phyloP scores from a whole-genome alignment of 2,329 filamentous ascomycete genomes.

The Colletotrichum trifolii region DNA sequence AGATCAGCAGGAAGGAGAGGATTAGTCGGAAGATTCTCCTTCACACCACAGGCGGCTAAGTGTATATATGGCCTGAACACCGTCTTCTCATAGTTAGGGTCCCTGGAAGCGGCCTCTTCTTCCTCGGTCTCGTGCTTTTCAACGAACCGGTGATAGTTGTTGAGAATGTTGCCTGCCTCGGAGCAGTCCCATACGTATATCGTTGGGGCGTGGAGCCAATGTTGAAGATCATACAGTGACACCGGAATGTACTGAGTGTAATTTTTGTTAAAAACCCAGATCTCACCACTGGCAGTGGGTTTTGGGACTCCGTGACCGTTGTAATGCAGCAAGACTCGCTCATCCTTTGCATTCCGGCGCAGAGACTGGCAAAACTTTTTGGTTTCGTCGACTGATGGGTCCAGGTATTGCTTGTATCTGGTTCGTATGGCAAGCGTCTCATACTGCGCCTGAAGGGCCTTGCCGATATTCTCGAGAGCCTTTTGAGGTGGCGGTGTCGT shows the following conservation, averaged over 20 bases:
- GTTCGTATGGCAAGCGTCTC: conserved; percentile 94
- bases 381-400: conserved; percentile 96
- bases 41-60: conserved; percentile 88
- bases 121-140: conserved; percentile 96
- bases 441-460: conserved; percentile 95
- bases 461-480: conserved; percentile 92
- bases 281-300: conserved; percentile 93
- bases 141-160: conserved; percentile 93
- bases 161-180: conserved; percentile 93
- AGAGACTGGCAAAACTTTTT: conserved; percentile 95
- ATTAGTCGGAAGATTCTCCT: conserved; percentile 94
- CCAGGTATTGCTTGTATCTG: conserved; percentile 96
- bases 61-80: conserved; percentile 80
- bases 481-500: conserved; percentile 83
- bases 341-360: conserved; percentile 92
- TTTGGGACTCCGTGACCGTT: conserved; percentile 98
- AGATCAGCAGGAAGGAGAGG: conserved; percentile 92
- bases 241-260: conserved; percentile 99
- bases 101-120: conserved; percentile 77
- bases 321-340: conserved; percentile 97
- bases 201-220: conserved; percentile 94
- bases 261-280: conserved; percentile 99
- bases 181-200: conserved; percentile 99
- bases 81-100: conserved; percentile 86
- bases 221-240: conserved; percentile 92